Evolutionary conservation across 2,329 filamentous ascomycete species (phyloP), one percentile per base, ranked within the genome.

Genomic region (Microdochium nivale): DNA sequence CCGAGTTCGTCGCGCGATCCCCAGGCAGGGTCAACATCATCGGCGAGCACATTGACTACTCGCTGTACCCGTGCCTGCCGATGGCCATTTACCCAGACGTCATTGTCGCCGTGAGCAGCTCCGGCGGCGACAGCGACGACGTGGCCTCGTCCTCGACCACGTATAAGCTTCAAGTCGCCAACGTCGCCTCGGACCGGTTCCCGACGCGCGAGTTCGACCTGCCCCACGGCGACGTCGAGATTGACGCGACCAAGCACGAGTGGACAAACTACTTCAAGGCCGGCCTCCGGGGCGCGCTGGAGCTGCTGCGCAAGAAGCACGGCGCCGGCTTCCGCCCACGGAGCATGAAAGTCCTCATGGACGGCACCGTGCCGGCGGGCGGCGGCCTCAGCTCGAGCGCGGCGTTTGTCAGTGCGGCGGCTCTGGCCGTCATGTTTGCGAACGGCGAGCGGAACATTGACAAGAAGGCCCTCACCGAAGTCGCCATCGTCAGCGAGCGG

Each of bases 231-330:
- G 74, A 77, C 11, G 78, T 92, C n/a, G 80, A 86, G 23, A 96
- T 99, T 61, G 90, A 97, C 67, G 80, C 89, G 8, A 84, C 83
- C 19, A 80, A 86, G 59, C 87, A 95, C 58, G 90, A 96, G 71
- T 99, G 94, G 94, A 88, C 90, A 53, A 99, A 97, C 68, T 99
- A 99, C 77, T 97, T 99, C 81, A 95, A 94, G 73, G 88, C 90
- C 51, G 94, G 94, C 0, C 75, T 97, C 49, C 77, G 82, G 33
- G 94, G 91, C 27, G 92, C 92, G 1, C 71, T 96, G 52, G 81
- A 88, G 60, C 76, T 95, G 53, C 73, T 99, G 57, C 78, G 82
- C 65, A 81, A 84, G 69, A 86, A 86, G 65, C 64, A 77, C 27
- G 80, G 80, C 32, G 61, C 59, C 46, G 72, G 75, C 47, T 87